Evolutionary conservation across 768 basidiomycete species (phyloP).

Genomic region (Agaricus subrufescens): DNA sequence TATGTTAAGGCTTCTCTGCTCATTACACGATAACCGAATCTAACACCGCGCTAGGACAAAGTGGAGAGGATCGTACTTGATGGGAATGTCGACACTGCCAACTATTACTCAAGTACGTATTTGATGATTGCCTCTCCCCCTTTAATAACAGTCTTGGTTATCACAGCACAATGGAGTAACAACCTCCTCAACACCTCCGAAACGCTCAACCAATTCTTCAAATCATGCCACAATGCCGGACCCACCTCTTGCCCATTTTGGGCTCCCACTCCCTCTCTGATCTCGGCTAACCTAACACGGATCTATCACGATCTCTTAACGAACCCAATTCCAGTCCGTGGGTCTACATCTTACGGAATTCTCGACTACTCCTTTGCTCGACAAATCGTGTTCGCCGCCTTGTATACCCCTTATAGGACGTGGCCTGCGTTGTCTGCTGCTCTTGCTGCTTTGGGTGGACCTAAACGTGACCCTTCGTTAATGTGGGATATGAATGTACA

Average conservation of each 20-base stretch:
- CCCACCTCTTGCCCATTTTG: slow-evolving; percentile 32
- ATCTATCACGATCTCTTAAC: slow-evolving; percentile 26
- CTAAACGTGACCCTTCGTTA: slow-evolving; percentile 21
- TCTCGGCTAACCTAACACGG: slow-evolving; percentile 28
- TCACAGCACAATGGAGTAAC: slow-evolving; percentile 27
- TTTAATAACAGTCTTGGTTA: too few species aligned
- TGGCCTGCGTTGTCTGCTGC: slow-evolving; percentile 31
- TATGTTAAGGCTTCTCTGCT: background rate
- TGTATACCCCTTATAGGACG: slow-evolving; percentile 29
- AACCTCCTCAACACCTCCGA: slow-evolving; percentile 34
- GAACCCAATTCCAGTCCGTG: slow-evolving; percentile 29
- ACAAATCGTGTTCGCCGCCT: slow-evolving; percentile 22
- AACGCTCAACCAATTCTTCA: slow-evolving; percentile 28
- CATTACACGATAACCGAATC: background rate
- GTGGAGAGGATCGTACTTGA: slow-evolving; percentile 34
- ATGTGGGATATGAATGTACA: slow-evolving; percentile 18
- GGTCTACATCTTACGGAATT: slow-evolving; percentile 26
- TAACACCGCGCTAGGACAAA: slow-evolving; percentile 25
- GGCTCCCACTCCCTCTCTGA: slow-evolving; percentile 26
- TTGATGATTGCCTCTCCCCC: too few species aligned
- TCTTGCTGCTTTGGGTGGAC: slow-evolving; percentile 26
- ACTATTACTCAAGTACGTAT: slow-evolving; percentile 31
- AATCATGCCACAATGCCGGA: slow-evolving; percentile 32
- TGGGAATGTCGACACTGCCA: slow-evolving; percentile 34
- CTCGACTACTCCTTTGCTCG: slow-evolving; percentile 31